Conservation (phyloP, 208 protist genomes). For the Leishmania lainsoni region DNA sequence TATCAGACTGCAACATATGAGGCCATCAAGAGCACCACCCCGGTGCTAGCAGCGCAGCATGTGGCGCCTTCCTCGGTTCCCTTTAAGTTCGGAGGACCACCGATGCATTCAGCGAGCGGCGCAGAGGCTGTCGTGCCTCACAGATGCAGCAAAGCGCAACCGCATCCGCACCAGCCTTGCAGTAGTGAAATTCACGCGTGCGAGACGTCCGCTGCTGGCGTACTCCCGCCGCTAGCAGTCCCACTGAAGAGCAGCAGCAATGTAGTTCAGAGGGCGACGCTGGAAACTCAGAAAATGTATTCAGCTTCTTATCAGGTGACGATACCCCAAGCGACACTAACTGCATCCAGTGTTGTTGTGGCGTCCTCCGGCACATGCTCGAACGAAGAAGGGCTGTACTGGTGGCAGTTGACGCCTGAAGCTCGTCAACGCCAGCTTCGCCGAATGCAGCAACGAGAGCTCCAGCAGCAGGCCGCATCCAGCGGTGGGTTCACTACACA, state of each 20-base stretch:
- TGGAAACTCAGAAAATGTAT: neutral
- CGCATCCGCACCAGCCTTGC: neutral
- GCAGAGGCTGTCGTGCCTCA: neutral
- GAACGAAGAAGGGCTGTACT: constrained; percentile 47
- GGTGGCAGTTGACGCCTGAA: constrained; percentile 69
- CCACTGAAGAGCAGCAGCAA: neutral
- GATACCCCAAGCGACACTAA: neutral
- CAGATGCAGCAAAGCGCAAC: neutral
- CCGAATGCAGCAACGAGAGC: constrained; percentile 35
- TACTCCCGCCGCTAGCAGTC: neutral
- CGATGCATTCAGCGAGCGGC: neutral
- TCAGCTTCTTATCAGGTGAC: neutral
- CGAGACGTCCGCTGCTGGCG: neutral
- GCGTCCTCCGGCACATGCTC: neutral
- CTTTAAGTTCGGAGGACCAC: constrained; percentile 12
- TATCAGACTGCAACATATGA: constrained; percentile 73
- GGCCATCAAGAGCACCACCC: constrained; percentile 59
- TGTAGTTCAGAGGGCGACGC: neutral
- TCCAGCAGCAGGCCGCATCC: constrained; percentile 5
- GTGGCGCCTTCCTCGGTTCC: constrained; percentile 29
- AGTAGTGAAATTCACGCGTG: neutral
- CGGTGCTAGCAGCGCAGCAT: constrained; percentile 34
- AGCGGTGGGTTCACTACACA: neutral
- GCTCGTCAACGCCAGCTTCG: constrained; percentile 51
- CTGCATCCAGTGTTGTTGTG: neutral